phyloP scores from a whole-genome alignment of 805 yeast genomes.

The Candida boidinii region DNA sequence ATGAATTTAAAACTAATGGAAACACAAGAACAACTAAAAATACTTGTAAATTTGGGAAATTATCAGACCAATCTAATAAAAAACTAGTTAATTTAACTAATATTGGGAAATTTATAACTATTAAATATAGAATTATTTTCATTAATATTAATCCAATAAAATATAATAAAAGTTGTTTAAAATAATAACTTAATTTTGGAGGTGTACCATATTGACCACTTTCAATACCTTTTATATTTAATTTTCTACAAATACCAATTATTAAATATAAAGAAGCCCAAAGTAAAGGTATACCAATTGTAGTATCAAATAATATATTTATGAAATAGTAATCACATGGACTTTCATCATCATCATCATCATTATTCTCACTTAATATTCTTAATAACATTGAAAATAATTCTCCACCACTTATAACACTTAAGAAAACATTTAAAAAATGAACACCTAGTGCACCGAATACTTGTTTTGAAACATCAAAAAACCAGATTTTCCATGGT shows the following conservation, averaged over 20 bases:
- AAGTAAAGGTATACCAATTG: constrained; percentile 82
- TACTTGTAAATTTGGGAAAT: constrained; percentile 75
- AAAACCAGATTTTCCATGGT: constrained; percentile 80
- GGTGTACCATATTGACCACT: constrained; percentile 61
- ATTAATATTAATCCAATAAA: constrained; percentile 48
- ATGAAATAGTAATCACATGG: constrained; percentile 96
- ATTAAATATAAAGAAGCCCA: constrained; percentile 48
- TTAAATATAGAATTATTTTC: constrained; percentile 48
- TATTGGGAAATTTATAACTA: constrained; percentile 55
- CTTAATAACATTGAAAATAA: neutral
- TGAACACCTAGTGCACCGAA: constrained; percentile 84
- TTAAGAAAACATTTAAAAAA: constrained; percentile 61
- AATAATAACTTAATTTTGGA: constrained; percentile 52
- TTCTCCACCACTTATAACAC: constrained; percentile 46
- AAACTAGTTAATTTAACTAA: constrained; percentile 66
- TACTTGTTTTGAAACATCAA: constrained; percentile 84
- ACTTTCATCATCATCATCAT: constrained; percentile 25
- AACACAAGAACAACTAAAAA: constrained; percentile 79
- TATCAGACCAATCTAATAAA: constrained; percentile 75
- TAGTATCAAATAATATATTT: constrained; percentile 82
- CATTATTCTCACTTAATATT: neutral
- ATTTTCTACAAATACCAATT: constrained; percentile 35
- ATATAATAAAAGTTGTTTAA: constrained; percentile 67
- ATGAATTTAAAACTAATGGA: constrained; percentile 64
- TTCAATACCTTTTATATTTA: constrained; percentile 38